Percentiles rank a stretch among this genome's conserved stretches.
phyloP scores from a whole-genome alignment of 129 eudicot genomes.

The Heracleum sosnowskyi region DNA sequence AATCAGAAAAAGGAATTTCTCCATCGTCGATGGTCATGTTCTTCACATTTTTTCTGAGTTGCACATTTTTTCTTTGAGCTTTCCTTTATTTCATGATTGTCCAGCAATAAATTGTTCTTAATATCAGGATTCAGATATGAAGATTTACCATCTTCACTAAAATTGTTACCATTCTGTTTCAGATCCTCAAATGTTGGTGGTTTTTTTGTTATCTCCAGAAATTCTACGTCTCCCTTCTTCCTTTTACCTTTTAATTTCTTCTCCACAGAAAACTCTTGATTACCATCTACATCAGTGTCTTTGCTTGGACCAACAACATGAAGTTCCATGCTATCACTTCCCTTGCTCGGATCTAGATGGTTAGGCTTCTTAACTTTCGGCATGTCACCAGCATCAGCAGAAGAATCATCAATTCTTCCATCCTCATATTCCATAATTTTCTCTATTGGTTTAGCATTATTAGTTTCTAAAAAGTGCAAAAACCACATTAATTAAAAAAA shows the following conservation, averaged over 20 bases:
- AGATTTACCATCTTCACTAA: slow-evolving; percentile 6
- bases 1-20: slow-evolving; percentile 39
- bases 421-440: slow-evolving; percentile 32
- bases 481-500: background rate
- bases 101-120: slow-evolving; percentile 4
- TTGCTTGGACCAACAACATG: background rate
- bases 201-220: slow-evolving; percentile 2
- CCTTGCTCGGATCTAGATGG: slow-evolving; percentile 2
- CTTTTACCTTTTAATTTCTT: slow-evolving; percentile 23
- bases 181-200: slow-evolving; percentile 9
- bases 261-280: slow-evolving; percentile 17
- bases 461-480: background rate
- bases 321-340: slow-evolving; percentile 6
- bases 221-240: slow-evolving; percentile 20
- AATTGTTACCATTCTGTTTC: slow-evolving; percentile 12
- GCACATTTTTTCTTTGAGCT: slow-evolving; percentile 12
- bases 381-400: slow-evolving; percentile 1
- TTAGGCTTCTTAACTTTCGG: background rate
- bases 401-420: slow-evolving; percentile 29
- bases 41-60: slow-evolving; percentile 25
- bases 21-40: slow-evolving; percentile 38
- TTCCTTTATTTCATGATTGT: slow-evolving; percentile 19
- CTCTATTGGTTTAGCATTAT: slow-evolving; percentile 60
- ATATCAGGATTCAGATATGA: slow-evolving; percentile 16
- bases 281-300: slow-evolving; percentile 9